Conservation (phyloP, 108 stramenopile species). For the Cafeteria roenbergensis region DNA sequence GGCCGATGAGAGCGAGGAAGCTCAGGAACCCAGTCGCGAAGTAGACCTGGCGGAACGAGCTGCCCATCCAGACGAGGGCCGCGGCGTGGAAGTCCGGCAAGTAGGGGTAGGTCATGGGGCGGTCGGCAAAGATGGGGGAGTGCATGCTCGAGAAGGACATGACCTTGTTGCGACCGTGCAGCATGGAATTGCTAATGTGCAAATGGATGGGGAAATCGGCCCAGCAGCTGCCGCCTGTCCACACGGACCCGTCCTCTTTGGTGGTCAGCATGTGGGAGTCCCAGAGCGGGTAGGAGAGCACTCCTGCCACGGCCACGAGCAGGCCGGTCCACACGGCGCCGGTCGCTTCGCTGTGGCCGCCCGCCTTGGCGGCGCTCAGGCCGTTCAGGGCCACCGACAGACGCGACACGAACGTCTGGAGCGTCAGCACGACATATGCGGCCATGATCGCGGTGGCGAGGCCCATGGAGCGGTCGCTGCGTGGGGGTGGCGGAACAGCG, state of each 20-base stretch:
- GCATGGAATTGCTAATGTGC: neutral
- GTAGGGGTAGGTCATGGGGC: constrained; percentile 9
- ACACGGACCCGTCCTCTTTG: neutral
- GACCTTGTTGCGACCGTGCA: constrained; percentile 1
- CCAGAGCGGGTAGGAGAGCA: too few relatives aligned
- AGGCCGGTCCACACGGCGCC: too few relatives aligned
- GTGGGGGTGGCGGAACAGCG: too few relatives aligned
- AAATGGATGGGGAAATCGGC: constrained; percentile 4
- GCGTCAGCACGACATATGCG: too few relatives aligned
- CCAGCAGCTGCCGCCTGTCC: constrained; percentile 4
- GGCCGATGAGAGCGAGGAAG: neutral
- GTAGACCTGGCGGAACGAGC: neutral
- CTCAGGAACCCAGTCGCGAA: neutral
- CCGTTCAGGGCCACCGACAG: too few relatives aligned
- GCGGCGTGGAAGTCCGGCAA: constrained; percentile 6
- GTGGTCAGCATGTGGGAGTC: too few relatives aligned
- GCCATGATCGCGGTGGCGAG: too few relatives aligned
- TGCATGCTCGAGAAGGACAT: neutral
- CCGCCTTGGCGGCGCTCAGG: too few relatives aligned
- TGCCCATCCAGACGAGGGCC: neutral
- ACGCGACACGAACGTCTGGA: too few relatives aligned
- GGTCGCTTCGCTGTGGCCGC: too few relatives aligned
- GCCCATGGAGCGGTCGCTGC: too few relatives aligned
- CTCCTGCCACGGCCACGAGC: too few relatives aligned
- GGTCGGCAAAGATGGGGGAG: constrained; percentile 4